Evolutionary conservation across 139 green algal genomes (phyloP).

Genomic region (Coccomyxa sp.): DNA sequence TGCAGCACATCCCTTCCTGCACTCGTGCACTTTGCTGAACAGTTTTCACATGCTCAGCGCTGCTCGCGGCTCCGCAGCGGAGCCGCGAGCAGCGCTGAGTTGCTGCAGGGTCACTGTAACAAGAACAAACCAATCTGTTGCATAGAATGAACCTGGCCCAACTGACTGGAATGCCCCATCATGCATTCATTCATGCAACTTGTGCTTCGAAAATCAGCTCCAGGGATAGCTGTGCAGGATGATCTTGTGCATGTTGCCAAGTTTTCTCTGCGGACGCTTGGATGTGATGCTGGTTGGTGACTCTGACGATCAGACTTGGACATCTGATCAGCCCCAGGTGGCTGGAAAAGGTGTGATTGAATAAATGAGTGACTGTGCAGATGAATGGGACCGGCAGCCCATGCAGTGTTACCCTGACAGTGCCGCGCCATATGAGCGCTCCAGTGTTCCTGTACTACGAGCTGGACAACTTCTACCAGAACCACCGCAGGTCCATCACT

Average conservation of each 20-base stretch:
- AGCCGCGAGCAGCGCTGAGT: no score
- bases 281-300: background rate
- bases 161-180: no score
- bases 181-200: no score
- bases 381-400: slow-evolving; percentile 13
- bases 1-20: background rate
- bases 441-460: slow-evolving; percentile 80
- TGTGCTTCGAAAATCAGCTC: no score
- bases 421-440: slow-evolving; percentile 39
- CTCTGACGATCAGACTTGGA: background rate
- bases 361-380: slow-evolving; percentile 9
- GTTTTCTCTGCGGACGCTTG: no score
- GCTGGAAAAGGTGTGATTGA: no score
- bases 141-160: no score
- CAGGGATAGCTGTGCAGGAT: no score
- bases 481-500: slow-evolving; percentile 67
- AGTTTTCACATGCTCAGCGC: background rate
- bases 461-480: slow-evolving; percentile 87
- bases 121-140: no score
- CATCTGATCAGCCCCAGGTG: background rate
- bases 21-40: background rate
- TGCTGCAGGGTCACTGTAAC: no score
- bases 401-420: slow-evolving; percentile 44
- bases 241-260: background rate
- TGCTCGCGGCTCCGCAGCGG: background rate